Conservation (phyloP, 371 early-diverging fungal species). For the Mortierella sp. region DNA sequence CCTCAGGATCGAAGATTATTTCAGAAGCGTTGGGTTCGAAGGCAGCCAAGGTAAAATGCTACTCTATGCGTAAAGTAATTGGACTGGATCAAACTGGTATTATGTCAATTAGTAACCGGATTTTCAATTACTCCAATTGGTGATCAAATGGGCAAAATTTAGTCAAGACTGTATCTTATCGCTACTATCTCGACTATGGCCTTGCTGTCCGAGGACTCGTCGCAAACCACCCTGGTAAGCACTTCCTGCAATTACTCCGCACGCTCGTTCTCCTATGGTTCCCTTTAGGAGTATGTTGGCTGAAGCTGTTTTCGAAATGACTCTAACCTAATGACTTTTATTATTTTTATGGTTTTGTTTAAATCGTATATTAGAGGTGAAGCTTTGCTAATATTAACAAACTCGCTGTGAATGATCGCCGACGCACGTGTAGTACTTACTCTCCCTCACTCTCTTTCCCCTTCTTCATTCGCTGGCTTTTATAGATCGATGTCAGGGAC, state of each 20-base stretch:
- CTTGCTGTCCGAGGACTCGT: conserved; percentile 84
- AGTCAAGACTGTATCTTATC: conserved; percentile 59
- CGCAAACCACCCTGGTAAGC: conserved; percentile 69
- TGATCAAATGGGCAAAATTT: background rate
- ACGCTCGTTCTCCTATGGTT: background rate
- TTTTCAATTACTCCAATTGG: no score
- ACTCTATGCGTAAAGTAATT: no score
- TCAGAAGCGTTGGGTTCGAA: conserved; percentile 28
- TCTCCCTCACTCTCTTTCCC: background rate
- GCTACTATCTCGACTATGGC: conserved; percentile 81
- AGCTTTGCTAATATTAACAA: background rate
- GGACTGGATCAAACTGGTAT: no score
- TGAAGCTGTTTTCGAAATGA: no score
- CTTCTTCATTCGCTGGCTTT: background rate
- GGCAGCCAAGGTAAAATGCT: conserved; percentile 20
- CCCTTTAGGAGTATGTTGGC: no score
- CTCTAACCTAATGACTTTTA: background rate
- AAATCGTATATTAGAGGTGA: background rate
- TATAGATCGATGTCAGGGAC: conserved; percentile 46
- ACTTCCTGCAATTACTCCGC: no score
- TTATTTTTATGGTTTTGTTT: no score
- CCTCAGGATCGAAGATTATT: conserved; percentile 41
- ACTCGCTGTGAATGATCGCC: no score
- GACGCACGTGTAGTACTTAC: background rate
- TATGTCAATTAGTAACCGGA: background rate